These are phyloP conservation scores for Creolimax fragrantissima DNA, from an alignment of 78 protist species.

Conservation along the genomic window DNA sequence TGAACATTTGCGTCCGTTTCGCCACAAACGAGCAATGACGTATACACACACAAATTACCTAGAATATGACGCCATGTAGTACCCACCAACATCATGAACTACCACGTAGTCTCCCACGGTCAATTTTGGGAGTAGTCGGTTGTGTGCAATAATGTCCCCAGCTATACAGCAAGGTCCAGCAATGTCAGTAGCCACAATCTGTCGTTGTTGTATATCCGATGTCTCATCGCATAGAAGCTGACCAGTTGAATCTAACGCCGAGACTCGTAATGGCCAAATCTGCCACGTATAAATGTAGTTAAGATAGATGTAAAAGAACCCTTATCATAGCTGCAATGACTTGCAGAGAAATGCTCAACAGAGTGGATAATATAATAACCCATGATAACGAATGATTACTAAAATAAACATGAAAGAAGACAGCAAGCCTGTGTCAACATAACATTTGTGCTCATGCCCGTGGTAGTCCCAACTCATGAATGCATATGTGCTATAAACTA, in stretches of 20 bases:
- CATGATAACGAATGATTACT: too few species aligned
- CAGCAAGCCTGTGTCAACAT: too few species aligned
- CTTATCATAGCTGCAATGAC: too few species aligned
- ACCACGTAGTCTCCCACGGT: not conserved
- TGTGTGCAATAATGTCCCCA: slow-evolving; percentile 37
- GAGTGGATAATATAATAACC: too few species aligned
- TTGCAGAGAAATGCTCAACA: too few species aligned
- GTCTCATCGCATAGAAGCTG: not conserved
- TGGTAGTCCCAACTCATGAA: not conserved
- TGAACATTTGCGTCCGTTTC: too few species aligned
- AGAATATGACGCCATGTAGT: slow-evolving; percentile 35
- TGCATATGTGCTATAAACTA: not conserved
- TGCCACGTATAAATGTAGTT: too few species aligned
- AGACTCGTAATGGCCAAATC: slow-evolving; percentile 29
- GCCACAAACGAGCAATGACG: too few species aligned
- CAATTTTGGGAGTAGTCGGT: slow-evolving; percentile 16
- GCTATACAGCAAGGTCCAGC: slow-evolving; percentile 48
- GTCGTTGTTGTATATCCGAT: not conserved
- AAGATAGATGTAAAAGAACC: too few species aligned
- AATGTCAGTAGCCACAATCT: not conserved
- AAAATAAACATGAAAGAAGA: too few species aligned
- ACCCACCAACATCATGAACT: slow-evolving; percentile 40
- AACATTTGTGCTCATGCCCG: too few species aligned
- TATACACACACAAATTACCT: not conserved
- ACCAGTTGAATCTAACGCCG: not conserved